Evolutionary conservation across 331 rosid species (phyloP).

Genomic region (Quercus lobata): DNA sequence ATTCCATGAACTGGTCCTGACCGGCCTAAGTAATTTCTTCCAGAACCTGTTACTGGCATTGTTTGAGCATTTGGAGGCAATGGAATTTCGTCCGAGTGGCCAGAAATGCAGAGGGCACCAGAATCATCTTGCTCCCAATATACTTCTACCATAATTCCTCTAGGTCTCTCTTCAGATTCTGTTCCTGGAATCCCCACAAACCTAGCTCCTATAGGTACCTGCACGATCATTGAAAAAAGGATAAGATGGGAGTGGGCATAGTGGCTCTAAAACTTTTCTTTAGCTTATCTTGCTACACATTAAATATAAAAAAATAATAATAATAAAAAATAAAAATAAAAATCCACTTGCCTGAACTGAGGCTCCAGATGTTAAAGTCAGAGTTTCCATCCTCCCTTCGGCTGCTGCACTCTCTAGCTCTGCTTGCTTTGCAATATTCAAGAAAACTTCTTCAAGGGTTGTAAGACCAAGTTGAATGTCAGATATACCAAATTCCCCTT

Average conservation of each 20-base stretch:
- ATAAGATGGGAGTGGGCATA: not conserved
- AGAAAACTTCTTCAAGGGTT: constrained; percentile 91
- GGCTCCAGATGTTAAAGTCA: constrained; percentile 65
- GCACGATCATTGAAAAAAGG: constrained; percentile 14
- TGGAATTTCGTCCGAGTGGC: constrained; percentile 60
- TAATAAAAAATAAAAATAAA: too few species aligned
- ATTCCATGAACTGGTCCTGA: constrained; percentile 41
- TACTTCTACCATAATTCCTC: constrained; percentile 81
- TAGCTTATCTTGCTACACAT: not conserved
- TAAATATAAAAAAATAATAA: too few species aligned
- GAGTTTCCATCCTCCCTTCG: constrained; percentile 55
- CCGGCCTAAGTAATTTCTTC: constrained; percentile 8
- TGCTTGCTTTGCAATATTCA: constrained; percentile 75
- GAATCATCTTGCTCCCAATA: constrained; percentile 86
- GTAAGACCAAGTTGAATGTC: constrained; percentile 79
- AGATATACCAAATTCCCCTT: constrained; percentile 68
- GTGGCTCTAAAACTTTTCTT: not conserved
- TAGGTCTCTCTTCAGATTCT: constrained; percentile 53
- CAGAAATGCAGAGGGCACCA: constrained; percentile 68
- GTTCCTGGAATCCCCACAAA: constrained; percentile 83
- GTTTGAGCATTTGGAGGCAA: constrained; percentile 35
- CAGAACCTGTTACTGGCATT: constrained; percentile 24
- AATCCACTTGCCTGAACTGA: constrained; percentile 39
- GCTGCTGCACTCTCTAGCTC: constrained; percentile 82
- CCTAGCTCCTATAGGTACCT: constrained; percentile 79